A percentile compares a stretch with the other conserved stretches of the same genome.
Evolutionary conservation across 2,329 filamentous ascomycete genomes (phyloP).

Genomic region (Falciphora oryzae): DNA sequence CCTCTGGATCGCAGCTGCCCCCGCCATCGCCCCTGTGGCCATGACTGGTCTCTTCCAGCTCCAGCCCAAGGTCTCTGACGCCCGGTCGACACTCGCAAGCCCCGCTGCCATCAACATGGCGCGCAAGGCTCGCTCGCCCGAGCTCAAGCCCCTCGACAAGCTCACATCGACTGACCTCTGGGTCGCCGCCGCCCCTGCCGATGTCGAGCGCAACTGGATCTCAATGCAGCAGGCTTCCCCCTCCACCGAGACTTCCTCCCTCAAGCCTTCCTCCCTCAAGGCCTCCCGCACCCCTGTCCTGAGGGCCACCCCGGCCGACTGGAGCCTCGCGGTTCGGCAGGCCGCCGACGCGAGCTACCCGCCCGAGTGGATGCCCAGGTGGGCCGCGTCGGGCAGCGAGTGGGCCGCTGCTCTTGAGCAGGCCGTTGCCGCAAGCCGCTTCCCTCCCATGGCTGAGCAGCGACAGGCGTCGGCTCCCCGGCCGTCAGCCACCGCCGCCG

Average conservation of each 20-base stretch:
- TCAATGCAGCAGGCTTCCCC: constrained; percentile 7
- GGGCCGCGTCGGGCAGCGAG: constrained; percentile 12
- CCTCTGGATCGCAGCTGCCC: not conserved
- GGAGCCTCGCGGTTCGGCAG: constrained; percentile 31
- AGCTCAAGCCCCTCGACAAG: constrained; percentile 21
- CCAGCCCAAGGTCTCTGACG: constrained; percentile 3
- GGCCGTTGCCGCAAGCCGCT: constrained; percentile 18
- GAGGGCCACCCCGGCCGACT: constrained; percentile 23
- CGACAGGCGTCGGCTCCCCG: not conserved
- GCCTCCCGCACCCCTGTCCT: not conserved
- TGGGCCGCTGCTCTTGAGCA: constrained; percentile 25
- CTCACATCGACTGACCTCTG: constrained; percentile 23
- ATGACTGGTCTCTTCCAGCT: constrained; percentile 5
- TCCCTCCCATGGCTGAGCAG: not conserved
- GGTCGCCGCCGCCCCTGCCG: constrained; percentile 11
- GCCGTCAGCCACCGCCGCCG: constrained; percentile 19
- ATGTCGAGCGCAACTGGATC: constrained; percentile 24
- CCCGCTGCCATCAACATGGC: constrained; percentile 24
- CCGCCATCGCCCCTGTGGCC: not conserved
- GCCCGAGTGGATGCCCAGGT: constrained; percentile 5
- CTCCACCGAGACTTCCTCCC: not conserved
- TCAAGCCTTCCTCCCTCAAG: constrained; percentile 9
- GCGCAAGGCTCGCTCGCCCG: constrained; percentile 21
- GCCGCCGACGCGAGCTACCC: constrained; percentile 16
- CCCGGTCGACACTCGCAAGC: constrained; percentile 16